These are phyloP conservation scores for Margaritispora aquatica DNA, from an alignment of 495 filamentous ascomycete genomes.

Conservation along the genomic window DNA sequence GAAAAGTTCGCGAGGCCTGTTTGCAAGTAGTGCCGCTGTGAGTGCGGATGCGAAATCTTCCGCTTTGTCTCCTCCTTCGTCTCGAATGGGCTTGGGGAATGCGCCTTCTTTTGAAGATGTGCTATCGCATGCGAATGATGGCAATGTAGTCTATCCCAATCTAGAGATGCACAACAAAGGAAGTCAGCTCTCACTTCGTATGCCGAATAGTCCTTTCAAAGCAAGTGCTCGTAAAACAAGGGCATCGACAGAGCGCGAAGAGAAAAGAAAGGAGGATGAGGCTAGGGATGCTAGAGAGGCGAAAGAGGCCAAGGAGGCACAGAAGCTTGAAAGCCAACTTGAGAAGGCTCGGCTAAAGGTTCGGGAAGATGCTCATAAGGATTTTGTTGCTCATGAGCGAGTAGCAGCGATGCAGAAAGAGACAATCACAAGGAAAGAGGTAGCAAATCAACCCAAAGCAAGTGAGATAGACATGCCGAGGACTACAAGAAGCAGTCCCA, in stretches of 20 bases:
- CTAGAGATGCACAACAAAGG: conserved; percentile 30
- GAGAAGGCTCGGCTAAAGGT: conserved; percentile 52
- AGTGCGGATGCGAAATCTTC: conserved; percentile 68
- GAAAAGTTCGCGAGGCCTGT: conserved; percentile 75
- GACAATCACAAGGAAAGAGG: conserved; percentile 34
- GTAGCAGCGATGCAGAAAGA: conserved; percentile 41
- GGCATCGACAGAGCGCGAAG: conserved; percentile 66
- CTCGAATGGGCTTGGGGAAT: conserved; percentile 6
- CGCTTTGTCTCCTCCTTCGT: conserved; percentile 35
- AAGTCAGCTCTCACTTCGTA: conserved; percentile 20
- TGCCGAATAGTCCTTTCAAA: conserved; percentile 33
- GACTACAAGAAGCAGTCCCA: conserved; percentile 41
- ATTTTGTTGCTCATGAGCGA: conserved; percentile 55
- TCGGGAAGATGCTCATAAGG: conserved; percentile 54
- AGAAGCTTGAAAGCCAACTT: conserved; percentile 40
- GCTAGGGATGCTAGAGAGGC: conserved; percentile 49
- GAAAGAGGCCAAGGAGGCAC: conserved; percentile 43
- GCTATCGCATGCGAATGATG: conserved; percentile 20
- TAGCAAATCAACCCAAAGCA: conserved; percentile 31
- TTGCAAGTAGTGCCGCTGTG: conserved; percentile 71
- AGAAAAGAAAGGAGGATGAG: conserved; percentile 42
- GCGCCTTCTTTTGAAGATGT: conserved; percentile 18
- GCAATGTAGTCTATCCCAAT: conserved; percentile 37
- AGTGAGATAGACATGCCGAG: conserved; percentile 33
- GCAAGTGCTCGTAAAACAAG: conserved; percentile 56